A percentile compares a stretch with the other conserved stretches of the same genome.
These are phyloP conservation scores for Erythrobasidium yunnanense DNA, from an alignment of 768 basidiomycete genomes.

Conservation along the genomic window DNA sequence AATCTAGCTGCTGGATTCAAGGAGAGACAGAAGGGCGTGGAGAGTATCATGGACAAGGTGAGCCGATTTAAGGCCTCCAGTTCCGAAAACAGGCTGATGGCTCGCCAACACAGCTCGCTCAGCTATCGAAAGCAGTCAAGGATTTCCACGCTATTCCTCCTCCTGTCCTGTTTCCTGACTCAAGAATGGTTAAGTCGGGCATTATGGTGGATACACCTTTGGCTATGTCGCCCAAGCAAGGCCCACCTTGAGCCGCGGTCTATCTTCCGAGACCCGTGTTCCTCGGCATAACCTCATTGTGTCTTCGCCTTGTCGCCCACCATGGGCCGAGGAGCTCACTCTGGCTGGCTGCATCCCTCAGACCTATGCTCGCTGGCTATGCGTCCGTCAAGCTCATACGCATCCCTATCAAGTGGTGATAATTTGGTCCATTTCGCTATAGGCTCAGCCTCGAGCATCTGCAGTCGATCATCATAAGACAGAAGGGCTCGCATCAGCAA, in stretches of 20 bases:
- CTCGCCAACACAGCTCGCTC: background rate
- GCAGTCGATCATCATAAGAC: too few species aligned
- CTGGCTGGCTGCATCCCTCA: too few species aligned
- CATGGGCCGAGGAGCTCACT: too few species aligned
- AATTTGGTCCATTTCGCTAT: too few species aligned
- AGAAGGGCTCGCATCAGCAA: too few species aligned
- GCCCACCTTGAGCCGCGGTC: background rate
- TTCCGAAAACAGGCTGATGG: background rate
- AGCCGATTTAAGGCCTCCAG: background rate
- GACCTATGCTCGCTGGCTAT: too few species aligned
- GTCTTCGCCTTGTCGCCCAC: too few species aligned
- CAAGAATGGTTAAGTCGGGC: background rate
- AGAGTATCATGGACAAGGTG: constrained; percentile 26
- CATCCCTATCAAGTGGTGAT: too few species aligned
- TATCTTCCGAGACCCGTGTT: background rate
- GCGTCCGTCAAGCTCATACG: too few species aligned
- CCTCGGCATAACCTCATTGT: too few species aligned
- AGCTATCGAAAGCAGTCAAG: constrained; percentile 27
- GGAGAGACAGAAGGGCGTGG: constrained; percentile 15
- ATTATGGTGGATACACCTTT: constrained; percentile 11
- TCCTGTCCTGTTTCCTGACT: constrained; percentile 23
- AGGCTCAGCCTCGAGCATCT: too few species aligned
- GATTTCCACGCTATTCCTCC: constrained; percentile 25
- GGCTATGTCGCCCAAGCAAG: background rate
- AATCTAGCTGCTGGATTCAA: constrained; percentile 2